Conservation (phyloP, 352 stramenopile species). For the Pythium utonaiense region DNA sequence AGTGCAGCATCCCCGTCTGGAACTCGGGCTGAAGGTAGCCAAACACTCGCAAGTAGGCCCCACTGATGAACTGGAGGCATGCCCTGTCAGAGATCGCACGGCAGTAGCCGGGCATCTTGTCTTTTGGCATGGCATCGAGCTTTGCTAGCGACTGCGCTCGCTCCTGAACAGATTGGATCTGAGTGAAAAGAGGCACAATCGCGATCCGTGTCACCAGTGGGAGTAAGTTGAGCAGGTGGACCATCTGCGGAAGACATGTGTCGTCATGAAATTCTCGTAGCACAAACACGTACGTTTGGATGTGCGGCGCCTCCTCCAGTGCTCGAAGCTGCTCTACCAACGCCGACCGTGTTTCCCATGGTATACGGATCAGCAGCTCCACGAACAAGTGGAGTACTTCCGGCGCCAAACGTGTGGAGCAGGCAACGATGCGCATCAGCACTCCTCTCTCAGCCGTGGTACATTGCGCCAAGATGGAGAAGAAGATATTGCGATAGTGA, state of each 20-base stretch:
- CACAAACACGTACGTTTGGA: conserved; percentile 34
- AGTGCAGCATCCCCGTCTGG: conserved; percentile 34
- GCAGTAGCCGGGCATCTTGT: conserved; percentile 34
- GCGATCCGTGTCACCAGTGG: conserved; percentile 32
- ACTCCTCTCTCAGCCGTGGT: conserved; percentile 45
- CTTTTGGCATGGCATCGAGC: conserved; percentile 49
- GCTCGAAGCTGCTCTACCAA: conserved; percentile 60
- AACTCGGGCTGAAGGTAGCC: conserved; percentile 37
- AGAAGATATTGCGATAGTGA: conserved; percentile 40
- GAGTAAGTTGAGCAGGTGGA: conserved; percentile 45
- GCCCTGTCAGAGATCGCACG: conserved; percentile 25
- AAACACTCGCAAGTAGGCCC: conserved; percentile 42
- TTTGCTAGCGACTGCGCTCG: conserved; percentile 16
- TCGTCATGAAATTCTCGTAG: conserved; percentile 33
- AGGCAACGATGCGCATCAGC: conserved; percentile 55
- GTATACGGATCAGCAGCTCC: conserved; percentile 39
- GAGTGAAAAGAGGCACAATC: conserved; percentile 20
- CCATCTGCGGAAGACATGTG: conserved; percentile 29
- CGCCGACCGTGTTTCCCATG: conserved; percentile 49
- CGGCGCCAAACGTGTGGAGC: conserved; percentile 32
- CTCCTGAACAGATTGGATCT: conserved; percentile 7
- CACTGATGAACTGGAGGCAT: conserved; percentile 23
- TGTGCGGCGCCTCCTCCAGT: conserved; percentile 33
- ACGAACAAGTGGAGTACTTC: conserved; percentile 46
- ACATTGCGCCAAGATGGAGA: conserved; percentile 43